These are phyloP conservation scores for Hibiscus tridactylites DNA, from an alignment of 345 rosid species.

Conservation along the genomic window DNA sequence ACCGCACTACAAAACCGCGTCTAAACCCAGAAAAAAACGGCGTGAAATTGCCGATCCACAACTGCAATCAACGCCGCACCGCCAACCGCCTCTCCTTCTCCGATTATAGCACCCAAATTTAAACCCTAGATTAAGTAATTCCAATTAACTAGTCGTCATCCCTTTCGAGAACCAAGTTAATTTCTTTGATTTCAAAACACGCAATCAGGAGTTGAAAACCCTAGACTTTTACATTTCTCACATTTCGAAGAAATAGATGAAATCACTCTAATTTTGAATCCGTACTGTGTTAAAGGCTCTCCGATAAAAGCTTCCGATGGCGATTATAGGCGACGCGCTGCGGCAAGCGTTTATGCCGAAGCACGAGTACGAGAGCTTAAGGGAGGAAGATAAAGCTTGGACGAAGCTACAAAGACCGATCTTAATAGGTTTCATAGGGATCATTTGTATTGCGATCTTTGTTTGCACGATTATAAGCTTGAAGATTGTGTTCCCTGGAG, in stretches of 20 bases:
- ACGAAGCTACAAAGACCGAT: conserved; percentile 58
- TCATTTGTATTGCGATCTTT: conserved; percentile 36
- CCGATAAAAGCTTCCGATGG: conserved; percentile 30
- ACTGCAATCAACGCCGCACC: conserved; percentile 6
- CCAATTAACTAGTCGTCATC: not conserved
- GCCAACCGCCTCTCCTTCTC: not conserved
- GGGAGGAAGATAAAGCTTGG: conserved; percentile 84
- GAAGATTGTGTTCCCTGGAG: conserved; percentile 69
- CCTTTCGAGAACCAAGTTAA: not conserved
- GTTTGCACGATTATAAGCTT: conserved; percentile 58
- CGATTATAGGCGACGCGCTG: conserved; percentile 71
- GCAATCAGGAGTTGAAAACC: conserved; percentile 3
- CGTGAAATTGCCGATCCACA: not conserved
- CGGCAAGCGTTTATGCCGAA: conserved; percentile 92
- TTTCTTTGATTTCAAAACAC: not conserved
- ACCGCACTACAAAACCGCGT: conserved; percentile 11
- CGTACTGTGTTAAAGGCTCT: not conserved
- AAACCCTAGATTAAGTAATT: conserved; percentile 1
- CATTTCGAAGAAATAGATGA: not conserved
- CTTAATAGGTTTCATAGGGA: conserved; percentile 18
- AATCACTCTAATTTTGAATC: not conserved
- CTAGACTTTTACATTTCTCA: not conserved
- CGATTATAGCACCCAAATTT: not conserved
- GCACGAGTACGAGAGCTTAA: conserved; percentile 73
- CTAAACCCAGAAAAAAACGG: conserved; percentile 5